Conservation (phyloP, 345 rosid species). For the Passiflora organensis region DNA sequence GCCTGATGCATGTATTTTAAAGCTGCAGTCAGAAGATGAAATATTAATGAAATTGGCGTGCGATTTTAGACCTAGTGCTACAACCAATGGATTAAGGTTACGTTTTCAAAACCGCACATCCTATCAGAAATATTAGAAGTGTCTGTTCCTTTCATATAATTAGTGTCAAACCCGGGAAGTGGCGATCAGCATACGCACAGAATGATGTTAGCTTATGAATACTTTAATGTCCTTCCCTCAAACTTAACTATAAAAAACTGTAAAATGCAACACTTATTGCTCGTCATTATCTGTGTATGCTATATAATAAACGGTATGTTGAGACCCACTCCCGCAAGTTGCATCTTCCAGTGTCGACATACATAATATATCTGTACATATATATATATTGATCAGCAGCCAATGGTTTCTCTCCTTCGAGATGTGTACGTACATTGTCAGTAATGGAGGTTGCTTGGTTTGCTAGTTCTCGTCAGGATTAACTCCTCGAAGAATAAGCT, state of each 20-base stretch:
- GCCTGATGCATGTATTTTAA: no score
- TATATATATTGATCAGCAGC: background rate
- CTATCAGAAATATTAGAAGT: background rate
- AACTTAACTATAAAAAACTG: no score
- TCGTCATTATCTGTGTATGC: no score
- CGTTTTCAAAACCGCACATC: background rate
- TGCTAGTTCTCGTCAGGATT: background rate
- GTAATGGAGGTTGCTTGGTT: background rate
- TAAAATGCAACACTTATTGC: background rate
- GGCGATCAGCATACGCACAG: conserved; percentile 12
- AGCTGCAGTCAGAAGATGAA: no score
- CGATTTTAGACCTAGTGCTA: no score
- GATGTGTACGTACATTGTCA: background rate
- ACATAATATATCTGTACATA: background rate
- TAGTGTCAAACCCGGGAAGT: conserved; percentile 8
- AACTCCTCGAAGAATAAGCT: no score
- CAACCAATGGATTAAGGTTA: background rate
- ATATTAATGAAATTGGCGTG: no score
- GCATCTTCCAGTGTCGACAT: no score
- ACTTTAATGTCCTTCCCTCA: conserved; percentile 1
- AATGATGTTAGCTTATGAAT: background rate
- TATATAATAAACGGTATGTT: no score
- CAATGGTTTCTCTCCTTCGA: background rate
- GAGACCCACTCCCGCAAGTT: no score
- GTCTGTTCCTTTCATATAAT: background rate